Conservation (phyloP, 805 yeast genomes). For the Starmerella asiatica region DNA sequence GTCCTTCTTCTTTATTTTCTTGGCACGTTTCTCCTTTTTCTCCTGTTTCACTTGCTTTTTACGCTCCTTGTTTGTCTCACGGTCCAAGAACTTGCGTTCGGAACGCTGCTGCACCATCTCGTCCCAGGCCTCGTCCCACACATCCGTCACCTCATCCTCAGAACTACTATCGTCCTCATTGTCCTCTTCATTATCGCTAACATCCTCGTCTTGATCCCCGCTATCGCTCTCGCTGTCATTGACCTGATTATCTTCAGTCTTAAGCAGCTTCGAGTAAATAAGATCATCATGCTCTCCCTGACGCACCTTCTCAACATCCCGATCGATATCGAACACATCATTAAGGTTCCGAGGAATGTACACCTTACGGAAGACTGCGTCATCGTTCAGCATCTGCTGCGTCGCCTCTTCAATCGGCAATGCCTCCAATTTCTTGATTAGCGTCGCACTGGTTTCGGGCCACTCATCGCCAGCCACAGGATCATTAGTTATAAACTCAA, state of each 20-base stretch:
- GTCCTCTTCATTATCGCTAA: constrained; percentile 9
- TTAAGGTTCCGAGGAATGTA: constrained; percentile 58
- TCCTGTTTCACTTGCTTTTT: constrained; percentile 66
- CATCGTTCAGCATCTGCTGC: constrained; percentile 47
- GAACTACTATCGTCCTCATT: constrained; percentile 22
- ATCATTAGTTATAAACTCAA: constrained; percentile 47
- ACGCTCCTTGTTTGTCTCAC: constrained; percentile 61
- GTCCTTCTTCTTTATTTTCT: constrained; percentile 68
- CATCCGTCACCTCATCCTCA: constrained; percentile 29
- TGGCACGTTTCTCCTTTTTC: constrained; percentile 64
- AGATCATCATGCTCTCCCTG: constrained; percentile 39
- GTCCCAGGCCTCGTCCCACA: constrained; percentile 31
- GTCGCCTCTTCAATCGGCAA: constrained; percentile 23
- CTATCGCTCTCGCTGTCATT: constrained; percentile 5
- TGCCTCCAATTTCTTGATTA: constrained; percentile 19
- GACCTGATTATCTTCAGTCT: constrained; percentile 25
- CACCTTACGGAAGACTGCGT: constrained; percentile 75
- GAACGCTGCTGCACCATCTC: constrained; percentile 30
- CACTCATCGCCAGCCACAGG: constrained; percentile 29
- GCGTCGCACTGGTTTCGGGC: constrained; percentile 26
- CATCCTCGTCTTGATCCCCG: constrained; percentile 8
- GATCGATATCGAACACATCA: constrained; percentile 42
- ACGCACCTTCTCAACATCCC: constrained; percentile 47
- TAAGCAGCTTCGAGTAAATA: constrained; percentile 31
- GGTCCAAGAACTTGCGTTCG: constrained; percentile 70